phyloP scores from a whole-genome alignment of 768 basidiomycete genomes.

The Tricholomella constricta region DNA sequence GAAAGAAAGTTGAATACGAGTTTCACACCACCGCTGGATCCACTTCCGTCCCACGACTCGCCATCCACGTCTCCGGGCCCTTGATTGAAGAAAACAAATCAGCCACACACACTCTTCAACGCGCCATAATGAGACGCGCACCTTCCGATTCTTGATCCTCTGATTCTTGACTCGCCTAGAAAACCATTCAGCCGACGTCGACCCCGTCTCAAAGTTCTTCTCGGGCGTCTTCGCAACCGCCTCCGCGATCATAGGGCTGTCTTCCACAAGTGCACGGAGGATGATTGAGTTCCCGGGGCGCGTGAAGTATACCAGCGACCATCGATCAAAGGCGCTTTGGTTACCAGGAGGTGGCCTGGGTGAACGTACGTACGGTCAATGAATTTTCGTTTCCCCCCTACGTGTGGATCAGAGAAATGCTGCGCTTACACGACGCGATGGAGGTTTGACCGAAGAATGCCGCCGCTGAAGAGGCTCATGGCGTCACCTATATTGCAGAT shows the following conservation, averaged over 20 bases:
- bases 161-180: constrained; percentile 45
- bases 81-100: constrained; percentile 10
- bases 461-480: constrained; percentile 20
- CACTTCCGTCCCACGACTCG: constrained; percentile 45
- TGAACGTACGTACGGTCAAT: constrained; percentile 1
- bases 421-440: constrained; percentile 17
- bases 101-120: background rate
- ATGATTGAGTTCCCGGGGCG: constrained; percentile 56
- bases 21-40: background rate
- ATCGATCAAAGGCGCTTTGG: constrained; percentile 55
- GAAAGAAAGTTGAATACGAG: no score
- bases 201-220: constrained; percentile 35
- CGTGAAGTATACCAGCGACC: constrained; percentile 71
- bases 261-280: constrained; percentile 52
- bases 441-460: constrained; percentile 23
- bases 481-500: constrained; percentile 52
- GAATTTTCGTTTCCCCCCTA: background rate
- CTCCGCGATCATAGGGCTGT: constrained; percentile 51
- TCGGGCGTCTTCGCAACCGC: constrained; percentile 42
- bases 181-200: constrained; percentile 47
- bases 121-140: constrained; percentile 16
- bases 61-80: constrained; percentile 50
- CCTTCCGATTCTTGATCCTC: constrained; percentile 44
- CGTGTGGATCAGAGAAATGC: background rate
- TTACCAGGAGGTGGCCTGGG: constrained; percentile 58